Conservation (phyloP, 2,329 filamentous ascomycete genomes). For the Pestalotiopsis sp. region DNA sequence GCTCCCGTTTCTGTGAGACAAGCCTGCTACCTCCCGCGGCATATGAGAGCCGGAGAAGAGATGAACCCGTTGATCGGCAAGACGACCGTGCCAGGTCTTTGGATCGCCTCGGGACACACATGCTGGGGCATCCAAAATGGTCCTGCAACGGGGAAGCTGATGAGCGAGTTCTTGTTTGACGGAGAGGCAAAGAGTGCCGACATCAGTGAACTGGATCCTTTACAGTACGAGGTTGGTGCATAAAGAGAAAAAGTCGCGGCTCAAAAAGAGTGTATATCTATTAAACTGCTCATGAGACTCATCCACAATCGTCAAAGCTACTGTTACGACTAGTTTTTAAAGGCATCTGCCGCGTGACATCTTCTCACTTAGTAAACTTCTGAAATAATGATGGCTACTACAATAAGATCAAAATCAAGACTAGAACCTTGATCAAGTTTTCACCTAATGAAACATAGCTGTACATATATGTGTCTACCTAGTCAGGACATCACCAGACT, state of each 20-base stretch:
- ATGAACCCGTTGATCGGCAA: slow-evolving; percentile 75
- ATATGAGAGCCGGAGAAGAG: slow-evolving; percentile 62
- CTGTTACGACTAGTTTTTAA: too few relatives aligned
- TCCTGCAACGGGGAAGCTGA: slow-evolving; percentile 80
- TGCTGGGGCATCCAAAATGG: slow-evolving; percentile 99
- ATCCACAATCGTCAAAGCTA: background rate
- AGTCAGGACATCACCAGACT: too few relatives aligned
- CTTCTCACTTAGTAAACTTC: too few relatives aligned
- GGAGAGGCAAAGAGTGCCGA: slow-evolving; percentile 70
- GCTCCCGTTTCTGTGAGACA: slow-evolving; percentile 75
- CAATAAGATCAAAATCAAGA: too few relatives aligned
- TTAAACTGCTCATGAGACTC: background rate
- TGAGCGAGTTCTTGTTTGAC: slow-evolving; percentile 79
- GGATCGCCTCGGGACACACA: slow-evolving; percentile 87
- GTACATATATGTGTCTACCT: too few relatives aligned
- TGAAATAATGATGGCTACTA: too few relatives aligned
- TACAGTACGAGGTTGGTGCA: slow-evolving; percentile 56
- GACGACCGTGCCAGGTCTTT: slow-evolving; percentile 73
- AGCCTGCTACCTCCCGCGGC: slow-evolving; percentile 90
- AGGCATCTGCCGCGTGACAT: too few relatives aligned
- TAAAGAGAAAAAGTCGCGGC: background rate
- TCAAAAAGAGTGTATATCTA: background rate
- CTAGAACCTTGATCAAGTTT: too few relatives aligned
- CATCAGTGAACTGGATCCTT: slow-evolving; percentile 68
- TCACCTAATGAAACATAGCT: too few relatives aligned